phyloP scores from a whole-genome alignment of 148 eudicot species.

The Arbutus unedo region DNA sequence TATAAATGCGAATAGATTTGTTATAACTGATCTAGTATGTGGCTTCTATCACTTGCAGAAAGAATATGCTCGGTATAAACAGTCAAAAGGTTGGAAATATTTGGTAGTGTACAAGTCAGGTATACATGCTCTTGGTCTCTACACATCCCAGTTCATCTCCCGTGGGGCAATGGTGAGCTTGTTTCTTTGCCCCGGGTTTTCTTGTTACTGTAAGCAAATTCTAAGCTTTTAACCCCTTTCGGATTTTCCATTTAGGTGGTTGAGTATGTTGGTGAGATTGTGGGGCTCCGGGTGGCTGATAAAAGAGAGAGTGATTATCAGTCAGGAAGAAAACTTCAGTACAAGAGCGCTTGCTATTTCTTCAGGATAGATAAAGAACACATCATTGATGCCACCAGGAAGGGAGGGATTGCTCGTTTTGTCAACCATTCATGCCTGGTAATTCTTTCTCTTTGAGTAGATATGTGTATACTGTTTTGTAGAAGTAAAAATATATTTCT shows the following conservation, averaged over 20 bases:
- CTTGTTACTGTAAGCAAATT: background rate
- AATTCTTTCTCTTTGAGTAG: slow-evolving; percentile 15
- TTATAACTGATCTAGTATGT: slow-evolving; percentile 12
- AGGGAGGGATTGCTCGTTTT: slow-evolving; percentile 83
- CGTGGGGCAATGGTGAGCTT: slow-evolving; percentile 63
- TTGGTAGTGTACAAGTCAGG: slow-evolving; percentile 83
- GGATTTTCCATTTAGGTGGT: slow-evolving; percentile 45
- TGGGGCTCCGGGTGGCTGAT: slow-evolving; percentile 77
- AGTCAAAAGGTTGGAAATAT: slow-evolving; percentile 61
- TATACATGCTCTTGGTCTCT: slow-evolving; percentile 83
- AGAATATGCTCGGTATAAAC: slow-evolving; percentile 65
- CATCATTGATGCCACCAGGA: slow-evolving; percentile 73
- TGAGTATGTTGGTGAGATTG: slow-evolving; percentile 78
- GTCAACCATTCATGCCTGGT: slow-evolving; percentile 86
- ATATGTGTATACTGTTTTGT: background rate
- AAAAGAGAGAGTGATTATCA: slow-evolving; percentile 69
- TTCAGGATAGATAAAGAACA: slow-evolving; percentile 77
- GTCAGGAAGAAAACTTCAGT: slow-evolving; percentile 57
- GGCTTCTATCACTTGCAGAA: slow-evolving; percentile 39
- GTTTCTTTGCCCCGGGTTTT: background rate
- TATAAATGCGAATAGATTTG: background rate
- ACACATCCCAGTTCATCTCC: slow-evolving; percentile 63
- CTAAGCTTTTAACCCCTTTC: background rate
- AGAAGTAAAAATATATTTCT: background rate
- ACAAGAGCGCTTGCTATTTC: slow-evolving; percentile 80